Base-by-base conservation (phyloP, 1,284 basidiomycete species). In the Microstroma glucosiphilum region DNA sequence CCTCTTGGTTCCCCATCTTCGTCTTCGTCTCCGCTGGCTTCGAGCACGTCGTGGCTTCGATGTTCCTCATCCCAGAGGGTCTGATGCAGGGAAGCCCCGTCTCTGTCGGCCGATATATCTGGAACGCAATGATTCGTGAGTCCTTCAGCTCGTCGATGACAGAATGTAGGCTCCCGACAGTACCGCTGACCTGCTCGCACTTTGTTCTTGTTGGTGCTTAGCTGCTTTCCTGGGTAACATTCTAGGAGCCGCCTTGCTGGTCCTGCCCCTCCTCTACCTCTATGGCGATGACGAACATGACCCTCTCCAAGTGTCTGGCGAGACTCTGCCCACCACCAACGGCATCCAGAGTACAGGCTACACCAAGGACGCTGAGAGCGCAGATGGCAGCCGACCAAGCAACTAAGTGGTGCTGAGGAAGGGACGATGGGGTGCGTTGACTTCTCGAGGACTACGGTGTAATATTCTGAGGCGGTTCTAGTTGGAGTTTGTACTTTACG, bases 1-100 rank as follows among this genome's bases (percentile, higher is more conserved):
- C 86, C 0, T 83, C 85, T 51, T 89, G 87, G 86, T 85, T 89
- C 63, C 88, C 89, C 7, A 88, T 89, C 65, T 89, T 87, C 84
- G 85, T 87, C 41, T 90, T 89, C 72, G 78, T 80, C n/a, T 65
- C 78, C 41, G 65, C 40, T 68, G 84, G 84, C 13, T 89, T 83
- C 70, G 88, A 89, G 71, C 88, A 89, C 81, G 86, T 81, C 43
- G 75, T 80, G 6, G 79, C 67, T 9, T 69, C 66, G 75, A 89
- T 63, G 59, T 79, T 89, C 57, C 83, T 86, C n/a, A 88, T 89
- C 57, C 85, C 88, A 82, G 86, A 88, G 71, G 85, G 86, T 51
- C 74, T 81, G 53, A 62, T 80, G 67, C 72, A 72, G 15, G 48
- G 60, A 21, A 59, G 60, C 49, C 54, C 40, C 11, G 69, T 71